phyloP scores from a whole-genome alignment of 1,139 yeast genomes.

The Sugiyamaella sp. region DNA sequence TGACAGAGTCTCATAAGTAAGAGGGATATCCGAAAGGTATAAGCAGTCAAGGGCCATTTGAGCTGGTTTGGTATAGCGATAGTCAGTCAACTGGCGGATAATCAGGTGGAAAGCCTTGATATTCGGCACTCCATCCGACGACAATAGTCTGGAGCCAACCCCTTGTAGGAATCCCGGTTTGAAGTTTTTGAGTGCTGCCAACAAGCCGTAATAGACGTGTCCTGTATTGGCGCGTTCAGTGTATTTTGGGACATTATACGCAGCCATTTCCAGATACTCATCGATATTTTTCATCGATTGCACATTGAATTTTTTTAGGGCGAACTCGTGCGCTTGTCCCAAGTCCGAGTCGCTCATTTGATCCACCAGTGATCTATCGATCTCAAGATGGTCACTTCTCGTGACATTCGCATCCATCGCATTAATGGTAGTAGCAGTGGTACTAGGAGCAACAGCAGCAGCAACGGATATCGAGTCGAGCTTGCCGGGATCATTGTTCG shows the following conservation, averaged over 20 bases:
- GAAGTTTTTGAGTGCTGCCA: constrained; percentile 19
- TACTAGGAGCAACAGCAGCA: no score
- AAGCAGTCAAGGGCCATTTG: constrained; percentile 34
- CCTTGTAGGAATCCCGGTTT: constrained; percentile 25
- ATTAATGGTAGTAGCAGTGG: neutral
- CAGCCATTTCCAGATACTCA: constrained; percentile 25
- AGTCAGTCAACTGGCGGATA: constrained; percentile 29
- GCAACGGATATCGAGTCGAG: no score
- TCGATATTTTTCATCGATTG: constrained; percentile 16
- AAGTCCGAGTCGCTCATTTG: constrained; percentile 17
- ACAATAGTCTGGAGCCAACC: constrained; percentile 19
- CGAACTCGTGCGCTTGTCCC: constrained; percentile 18
- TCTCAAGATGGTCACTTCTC: neutral
- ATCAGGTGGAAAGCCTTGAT: constrained; percentile 31
- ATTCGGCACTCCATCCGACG: constrained; percentile 32
- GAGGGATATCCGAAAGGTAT: constrained; percentile 29
- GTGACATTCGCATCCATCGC: neutral
- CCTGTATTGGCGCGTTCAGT: constrained; percentile 14
- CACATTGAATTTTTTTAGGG: constrained; percentile 18
- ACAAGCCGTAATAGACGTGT: constrained; percentile 17
- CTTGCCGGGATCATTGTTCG: no score
- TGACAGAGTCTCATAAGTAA: constrained; percentile 28
- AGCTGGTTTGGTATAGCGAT: constrained; percentile 34
- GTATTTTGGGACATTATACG: constrained; percentile 22
- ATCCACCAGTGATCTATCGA: constrained; percentile 16